Conservation (phyloP, 306 rosid genomes). For the Biancaea sappan region DNA sequence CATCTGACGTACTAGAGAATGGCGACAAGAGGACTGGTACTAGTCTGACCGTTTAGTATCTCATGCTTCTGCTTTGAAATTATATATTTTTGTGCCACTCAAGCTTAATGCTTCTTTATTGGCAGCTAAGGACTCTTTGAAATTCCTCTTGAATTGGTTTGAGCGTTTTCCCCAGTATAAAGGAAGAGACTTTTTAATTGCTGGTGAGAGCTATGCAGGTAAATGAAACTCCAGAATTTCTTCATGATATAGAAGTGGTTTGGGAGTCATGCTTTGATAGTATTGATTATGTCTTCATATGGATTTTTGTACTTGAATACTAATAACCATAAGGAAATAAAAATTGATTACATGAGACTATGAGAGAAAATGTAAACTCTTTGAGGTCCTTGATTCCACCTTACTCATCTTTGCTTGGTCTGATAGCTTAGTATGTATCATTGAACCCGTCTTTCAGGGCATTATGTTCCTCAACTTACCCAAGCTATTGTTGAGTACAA, state of each 20-base stretch:
- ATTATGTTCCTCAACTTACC: constrained; percentile 95
- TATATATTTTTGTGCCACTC: constrained; percentile 19
- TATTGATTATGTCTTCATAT: background rate
- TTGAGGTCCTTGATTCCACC: constrained; percentile 11
- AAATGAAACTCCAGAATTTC: constrained; percentile 10
- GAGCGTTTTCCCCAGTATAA: constrained; percentile 82
- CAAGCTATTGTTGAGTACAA: constrained; percentile 76
- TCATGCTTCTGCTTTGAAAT: constrained; percentile 17
- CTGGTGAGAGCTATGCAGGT: constrained; percentile 98
- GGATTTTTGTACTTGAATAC: background rate
- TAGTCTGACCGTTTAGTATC: constrained; percentile 3
- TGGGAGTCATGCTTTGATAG: background rate
- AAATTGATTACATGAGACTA: constrained; percentile 19
- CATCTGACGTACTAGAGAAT: constrained; percentile 61
- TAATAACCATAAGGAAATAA: background rate
- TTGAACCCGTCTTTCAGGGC: constrained; percentile 60
- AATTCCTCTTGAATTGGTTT: constrained; percentile 75
- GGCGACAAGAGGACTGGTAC: constrained; percentile 86
- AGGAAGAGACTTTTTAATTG: constrained; percentile 63
- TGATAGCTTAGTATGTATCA: background rate
- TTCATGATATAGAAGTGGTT: background rate
- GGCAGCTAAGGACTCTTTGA: constrained; percentile 73
- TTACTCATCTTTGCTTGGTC: constrained; percentile 15
- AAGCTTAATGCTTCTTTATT: constrained; percentile 13
- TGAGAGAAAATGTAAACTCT: constrained; percentile 1